Base-by-base conservation (phyloP, 139 green algal species). In the Chlorella sp. region DNA sequence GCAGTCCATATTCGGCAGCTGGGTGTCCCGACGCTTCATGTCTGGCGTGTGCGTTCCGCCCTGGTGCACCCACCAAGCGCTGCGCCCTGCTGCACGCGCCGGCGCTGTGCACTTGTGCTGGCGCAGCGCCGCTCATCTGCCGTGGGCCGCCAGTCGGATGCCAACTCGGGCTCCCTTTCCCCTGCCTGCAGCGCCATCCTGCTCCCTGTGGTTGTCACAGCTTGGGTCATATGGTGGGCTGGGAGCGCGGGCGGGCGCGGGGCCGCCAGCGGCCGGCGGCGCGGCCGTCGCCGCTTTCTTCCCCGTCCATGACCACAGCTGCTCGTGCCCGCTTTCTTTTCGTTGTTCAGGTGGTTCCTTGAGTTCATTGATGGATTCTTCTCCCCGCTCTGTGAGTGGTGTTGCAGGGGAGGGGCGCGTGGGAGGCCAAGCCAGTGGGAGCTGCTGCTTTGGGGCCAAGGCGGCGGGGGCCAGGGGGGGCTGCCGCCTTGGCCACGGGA, bases 321-420 rank as follows among this genome's bases (percentile, higher is more conserved):
- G n/a, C n/a, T n/a, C n/a, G n/a, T n/a, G n/a, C n/a, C n/a, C n/a
- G n/a, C n/a, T n/a, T n/a, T n/a, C n/a, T n/a, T 88, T 29, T 93
- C 89, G 73, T 51, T 91, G 2, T 90, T 88, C 8, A 88, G 73
- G 53, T 69, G 74, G 92, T 97, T 97, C 71, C 77, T 97, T 7
- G 89, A 87, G 11, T 97, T 97, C 73, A 96, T 98, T 77, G 94
- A 98, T 82, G 89, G 90, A 73, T 96, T 98, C 69, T 98, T 98
- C 77, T 71, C 67, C 23, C 93, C 89, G 63, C 48, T 98, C 8
- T 98, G 66, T 40, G 56, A 75, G n/a, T n/a, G n/a, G n/a, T n/a
- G n/a, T n/a, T n/a, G n/a, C n/a, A n/a, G n/a, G n/a, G n/a, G n/a
- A n/a, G n/a, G n/a, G n/a, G n/a, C n/a, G n/a, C n/a, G n/a, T n/a